phyloP scores from a whole-genome alignment of 139 green algal genomes.

The Picochlorum sp. region DNA sequence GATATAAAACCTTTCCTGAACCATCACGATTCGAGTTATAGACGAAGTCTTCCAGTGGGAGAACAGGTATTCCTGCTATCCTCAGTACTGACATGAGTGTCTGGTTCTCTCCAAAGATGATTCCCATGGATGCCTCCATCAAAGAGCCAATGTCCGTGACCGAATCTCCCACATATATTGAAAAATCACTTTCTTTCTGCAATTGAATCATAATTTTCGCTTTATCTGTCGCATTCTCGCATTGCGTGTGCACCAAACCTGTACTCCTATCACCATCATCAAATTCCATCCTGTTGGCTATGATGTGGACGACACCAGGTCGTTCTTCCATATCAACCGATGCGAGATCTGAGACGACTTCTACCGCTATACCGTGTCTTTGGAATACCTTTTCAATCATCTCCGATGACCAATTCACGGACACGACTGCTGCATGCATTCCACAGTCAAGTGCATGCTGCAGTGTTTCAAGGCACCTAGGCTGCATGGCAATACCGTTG shows the following conservation, averaged over 20 bases:
- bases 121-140: slow-evolving; percentile 54
- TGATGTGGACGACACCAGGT: background rate
- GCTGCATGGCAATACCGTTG: slow-evolving; percentile 28
- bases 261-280: slow-evolving; percentile 28
- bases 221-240: slow-evolving; percentile 55
- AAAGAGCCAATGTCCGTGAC: slow-evolving; percentile 46
- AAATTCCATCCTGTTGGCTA: slow-evolving; percentile 44
- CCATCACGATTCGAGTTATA: background rate
- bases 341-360: slow-evolving; percentile 4
- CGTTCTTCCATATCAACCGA: background rate
- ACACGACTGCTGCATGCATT: slow-evolving; percentile 46
- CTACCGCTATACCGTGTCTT: slow-evolving; percentile 14
- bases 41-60: background rate
- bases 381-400: slow-evolving; percentile 46
- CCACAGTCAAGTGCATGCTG: slow-evolving; percentile 21
- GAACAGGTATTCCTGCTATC: slow-evolving; percentile 10
- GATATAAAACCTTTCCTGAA: slow-evolving; percentile 24
- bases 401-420: slow-evolving; percentile 65
- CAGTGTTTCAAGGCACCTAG: slow-evolving; percentile 36
- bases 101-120: slow-evolving; percentile 55
- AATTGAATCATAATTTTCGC: slow-evolving; percentile 29
- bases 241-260: slow-evolving; percentile 30
- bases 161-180: slow-evolving; percentile 50
- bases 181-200: slow-evolving; percentile 15
- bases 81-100: slow-evolving; percentile 37